These are phyloP conservation scores for Globisporangium ultimum DNA, from an alignment of 352 stramenopile genomes.

Conservation along the genomic window DNA sequence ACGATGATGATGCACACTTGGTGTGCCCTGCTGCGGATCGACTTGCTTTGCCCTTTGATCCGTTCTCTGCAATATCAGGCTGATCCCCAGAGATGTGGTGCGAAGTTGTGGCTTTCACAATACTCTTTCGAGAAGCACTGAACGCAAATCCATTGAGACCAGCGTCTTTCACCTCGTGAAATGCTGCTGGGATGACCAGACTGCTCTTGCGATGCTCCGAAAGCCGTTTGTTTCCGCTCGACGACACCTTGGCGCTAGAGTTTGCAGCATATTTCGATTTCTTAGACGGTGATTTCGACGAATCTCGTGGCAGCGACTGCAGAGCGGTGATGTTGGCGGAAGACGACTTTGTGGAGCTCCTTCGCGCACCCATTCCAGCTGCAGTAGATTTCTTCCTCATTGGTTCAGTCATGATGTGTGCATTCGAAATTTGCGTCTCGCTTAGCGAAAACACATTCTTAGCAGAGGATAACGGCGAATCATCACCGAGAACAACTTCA, in stretches of 20 bases:
- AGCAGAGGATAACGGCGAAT: no score
- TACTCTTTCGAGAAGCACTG: neutral
- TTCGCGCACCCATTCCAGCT: neutral
- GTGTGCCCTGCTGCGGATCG: neutral
- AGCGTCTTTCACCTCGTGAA: neutral
- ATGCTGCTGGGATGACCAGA: neutral
- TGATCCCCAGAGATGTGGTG: neutral
- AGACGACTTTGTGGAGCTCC: neutral
- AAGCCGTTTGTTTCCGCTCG: neutral
- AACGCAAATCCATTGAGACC: no score
- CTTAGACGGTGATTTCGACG: neutral
- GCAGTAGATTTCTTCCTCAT: neutral
- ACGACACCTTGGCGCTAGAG: neutral
- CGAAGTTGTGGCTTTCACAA: neutral
- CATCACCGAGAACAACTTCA: no score
- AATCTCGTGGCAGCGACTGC: neutral
- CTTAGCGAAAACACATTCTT: no score
- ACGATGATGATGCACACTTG: neutral
- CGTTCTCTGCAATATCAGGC: neutral
- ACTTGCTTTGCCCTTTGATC: neutral
- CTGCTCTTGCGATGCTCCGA: neutral
- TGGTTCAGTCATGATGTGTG: no score
- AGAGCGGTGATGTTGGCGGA: no score
- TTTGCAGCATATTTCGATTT: neutral
- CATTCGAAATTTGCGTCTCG: no score